phyloP scores from a whole-genome alignment of 441 rosid species.

The Mallotus japonicus region DNA sequence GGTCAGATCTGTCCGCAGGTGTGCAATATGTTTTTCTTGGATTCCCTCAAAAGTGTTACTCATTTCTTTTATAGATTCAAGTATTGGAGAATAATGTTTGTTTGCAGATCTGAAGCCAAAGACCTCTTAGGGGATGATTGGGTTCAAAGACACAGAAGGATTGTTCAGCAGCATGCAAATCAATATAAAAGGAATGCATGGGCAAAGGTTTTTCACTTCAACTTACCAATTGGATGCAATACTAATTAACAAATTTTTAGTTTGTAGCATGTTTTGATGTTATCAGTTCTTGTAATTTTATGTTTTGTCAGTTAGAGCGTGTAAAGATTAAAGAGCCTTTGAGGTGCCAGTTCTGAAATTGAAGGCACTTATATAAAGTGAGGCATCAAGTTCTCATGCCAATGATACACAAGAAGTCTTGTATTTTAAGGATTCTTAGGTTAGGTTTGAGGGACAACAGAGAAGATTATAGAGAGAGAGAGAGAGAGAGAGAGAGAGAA shows the following conservation, averaged over 20 bases:
- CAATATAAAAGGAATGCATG: conserved; percentile 92
- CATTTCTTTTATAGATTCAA: not conserved
- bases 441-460: not conserved
- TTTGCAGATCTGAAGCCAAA: conserved; percentile 91
- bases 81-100: not conserved
- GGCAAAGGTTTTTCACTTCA: conserved; percentile 60
- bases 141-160: conserved; percentile 97
- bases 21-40: conserved; percentile 20
- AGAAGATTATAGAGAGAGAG: not conserved
- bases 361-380: not conserved
- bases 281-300: not conserved
- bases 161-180: conserved; percentile 97
- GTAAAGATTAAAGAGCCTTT: not conserved
- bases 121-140: conserved; percentile 98
- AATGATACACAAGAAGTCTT: not conserved
- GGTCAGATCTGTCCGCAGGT: conserved; percentile 99
- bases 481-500: not conserved
- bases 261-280: conserved; percentile 2
- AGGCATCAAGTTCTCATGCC: not conserved
- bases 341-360: not conserved
- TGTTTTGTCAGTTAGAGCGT: not conserved
- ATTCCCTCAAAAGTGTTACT: conserved; percentile 10
- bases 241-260: not conserved
- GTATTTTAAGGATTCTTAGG: not conserved
- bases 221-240: not conserved